These are phyloP conservation scores for Alternaria consortialis DNA, from an alignment of 2,329 filamentous ascomycete genomes.

Conservation along the genomic window DNA sequence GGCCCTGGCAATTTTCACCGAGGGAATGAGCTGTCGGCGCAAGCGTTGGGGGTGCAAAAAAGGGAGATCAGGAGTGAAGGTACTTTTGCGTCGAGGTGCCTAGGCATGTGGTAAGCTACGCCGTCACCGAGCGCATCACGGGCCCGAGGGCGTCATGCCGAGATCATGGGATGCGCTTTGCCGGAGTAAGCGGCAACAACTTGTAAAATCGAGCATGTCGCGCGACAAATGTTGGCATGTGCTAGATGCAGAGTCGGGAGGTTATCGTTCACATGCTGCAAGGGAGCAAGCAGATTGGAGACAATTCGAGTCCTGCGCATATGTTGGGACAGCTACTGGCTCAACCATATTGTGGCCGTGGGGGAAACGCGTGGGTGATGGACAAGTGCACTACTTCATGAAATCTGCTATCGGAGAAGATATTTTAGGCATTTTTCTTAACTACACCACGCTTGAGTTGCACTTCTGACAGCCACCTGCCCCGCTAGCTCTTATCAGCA, in stretches of 20 bases:
- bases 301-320: neutral
- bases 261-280: conserved; percentile 16
- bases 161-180: conserved; percentile 32
- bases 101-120: conserved; percentile 11
- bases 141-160: conserved; percentile 18
- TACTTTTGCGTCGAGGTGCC: conserved; percentile 9
- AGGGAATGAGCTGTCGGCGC: neutral
- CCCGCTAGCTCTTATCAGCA: conserved; percentile 10
- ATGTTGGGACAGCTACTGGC: conserved; percentile 19
- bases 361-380: no score
- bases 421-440: neutral
- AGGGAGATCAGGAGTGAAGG: neutral
- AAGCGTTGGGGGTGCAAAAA: neutral
- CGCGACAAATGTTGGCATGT: neutral
- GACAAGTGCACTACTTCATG: no score
- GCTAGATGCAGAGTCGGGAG: neutral
- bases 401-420: no score
- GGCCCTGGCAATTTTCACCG: neutral
- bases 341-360: neutral
- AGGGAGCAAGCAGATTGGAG: conserved; percentile 3
- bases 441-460: neutral
- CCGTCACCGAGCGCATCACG: conserved; percentile 22
- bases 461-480: conserved; percentile 3
- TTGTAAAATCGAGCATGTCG: neutral
- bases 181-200: conserved; percentile 30